Evolutionary conservation across 148 eudicot genomes (phyloP).

Genomic region (Camellia japonica): DNA sequence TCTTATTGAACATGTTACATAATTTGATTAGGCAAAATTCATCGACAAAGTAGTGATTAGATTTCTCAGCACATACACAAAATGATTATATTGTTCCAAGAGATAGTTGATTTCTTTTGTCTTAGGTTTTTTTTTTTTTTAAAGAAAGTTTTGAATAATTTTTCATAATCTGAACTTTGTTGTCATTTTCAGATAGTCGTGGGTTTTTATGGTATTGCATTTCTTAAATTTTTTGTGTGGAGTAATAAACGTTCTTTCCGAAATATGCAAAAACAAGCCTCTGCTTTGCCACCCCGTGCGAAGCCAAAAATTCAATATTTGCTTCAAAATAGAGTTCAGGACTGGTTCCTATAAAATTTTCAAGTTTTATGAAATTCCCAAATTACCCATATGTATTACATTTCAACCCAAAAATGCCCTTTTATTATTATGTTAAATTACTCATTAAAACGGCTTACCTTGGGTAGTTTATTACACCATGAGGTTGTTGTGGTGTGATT

Average conservation of each 20-base stretch:
- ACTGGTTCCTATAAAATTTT: not conserved
- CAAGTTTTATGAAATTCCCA: not conserved
- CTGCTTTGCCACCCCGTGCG: not conserved
- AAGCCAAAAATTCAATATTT: slow-evolving; percentile 14
- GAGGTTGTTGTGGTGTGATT: not conserved
- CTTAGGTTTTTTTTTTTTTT: not conserved
- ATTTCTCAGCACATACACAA: too few relatives aligned
- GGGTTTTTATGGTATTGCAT: not conserved
- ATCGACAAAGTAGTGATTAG: too few relatives aligned
- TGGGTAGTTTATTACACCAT: not conserved
- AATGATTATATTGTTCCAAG: not conserved
- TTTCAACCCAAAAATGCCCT: not conserved
- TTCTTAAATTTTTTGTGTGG: not conserved
- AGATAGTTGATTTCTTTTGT: not conserved
- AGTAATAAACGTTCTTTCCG: not conserved
- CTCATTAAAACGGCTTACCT: not conserved
- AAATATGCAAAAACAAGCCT: not conserved
- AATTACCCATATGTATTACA: not conserved
- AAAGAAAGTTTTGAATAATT: not conserved
- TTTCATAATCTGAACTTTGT: not conserved
- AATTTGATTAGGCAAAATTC: too few relatives aligned
- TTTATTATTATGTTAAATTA: not conserved
- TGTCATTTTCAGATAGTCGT: not conserved
- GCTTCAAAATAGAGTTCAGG: slow-evolving; percentile 6
- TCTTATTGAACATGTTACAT: too few relatives aligned